These are phyloP conservation scores for Auriscalpium vulgare DNA, from an alignment of 768 basidiomycete genomes.

Conservation along the genomic window DNA sequence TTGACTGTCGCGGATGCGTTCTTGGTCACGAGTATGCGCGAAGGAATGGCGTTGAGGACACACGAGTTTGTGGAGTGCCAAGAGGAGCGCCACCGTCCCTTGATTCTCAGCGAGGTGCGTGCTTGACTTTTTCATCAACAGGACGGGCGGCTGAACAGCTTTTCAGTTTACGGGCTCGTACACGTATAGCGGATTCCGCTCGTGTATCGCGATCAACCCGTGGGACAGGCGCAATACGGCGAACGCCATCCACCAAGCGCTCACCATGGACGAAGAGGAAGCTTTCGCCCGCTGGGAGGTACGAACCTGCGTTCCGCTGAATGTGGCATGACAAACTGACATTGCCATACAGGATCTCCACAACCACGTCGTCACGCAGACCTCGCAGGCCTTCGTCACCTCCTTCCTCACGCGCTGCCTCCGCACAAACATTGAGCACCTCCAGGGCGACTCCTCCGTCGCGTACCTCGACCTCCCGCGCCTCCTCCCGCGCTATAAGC, in stretches of 20 bases:
- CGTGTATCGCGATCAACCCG: conserved; percentile 81
- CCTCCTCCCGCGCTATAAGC: conserved; percentile 61
- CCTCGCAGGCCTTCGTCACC: conserved; percentile 75
- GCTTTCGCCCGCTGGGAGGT: conserved; percentile 70
- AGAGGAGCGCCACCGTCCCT: conserved; percentile 54
- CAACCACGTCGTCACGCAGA: conserved; percentile 79
- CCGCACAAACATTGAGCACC: conserved; percentile 66
- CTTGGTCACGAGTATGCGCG: conserved; percentile 73
- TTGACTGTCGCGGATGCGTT: conserved; percentile 81
- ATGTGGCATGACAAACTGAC: background rate
- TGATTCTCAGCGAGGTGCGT: conserved; percentile 70
- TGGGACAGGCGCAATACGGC: conserved; percentile 84
- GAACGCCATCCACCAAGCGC: conserved; percentile 64
- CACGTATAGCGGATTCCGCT: conserved; percentile 79
- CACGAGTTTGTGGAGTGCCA: conserved; percentile 87
- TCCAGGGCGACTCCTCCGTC: conserved; percentile 31
- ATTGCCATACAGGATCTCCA: conserved; percentile 49
- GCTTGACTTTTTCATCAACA: background rate
- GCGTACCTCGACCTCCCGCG: conserved; percentile 35
- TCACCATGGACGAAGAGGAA: conserved; percentile 74
- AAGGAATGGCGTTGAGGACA: conserved; percentile 79
- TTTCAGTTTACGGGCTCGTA: conserved; percentile 80
- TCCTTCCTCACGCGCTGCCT: conserved; percentile 71
- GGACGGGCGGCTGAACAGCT: background rate
- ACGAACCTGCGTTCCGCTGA: conserved; percentile 6